Percentiles rank a stretch among this genome's conserved stretches.
phyloP scores from a whole-genome alignment of 2,329 filamentous ascomycete species.

The Metarhizium guizhouense region DNA sequence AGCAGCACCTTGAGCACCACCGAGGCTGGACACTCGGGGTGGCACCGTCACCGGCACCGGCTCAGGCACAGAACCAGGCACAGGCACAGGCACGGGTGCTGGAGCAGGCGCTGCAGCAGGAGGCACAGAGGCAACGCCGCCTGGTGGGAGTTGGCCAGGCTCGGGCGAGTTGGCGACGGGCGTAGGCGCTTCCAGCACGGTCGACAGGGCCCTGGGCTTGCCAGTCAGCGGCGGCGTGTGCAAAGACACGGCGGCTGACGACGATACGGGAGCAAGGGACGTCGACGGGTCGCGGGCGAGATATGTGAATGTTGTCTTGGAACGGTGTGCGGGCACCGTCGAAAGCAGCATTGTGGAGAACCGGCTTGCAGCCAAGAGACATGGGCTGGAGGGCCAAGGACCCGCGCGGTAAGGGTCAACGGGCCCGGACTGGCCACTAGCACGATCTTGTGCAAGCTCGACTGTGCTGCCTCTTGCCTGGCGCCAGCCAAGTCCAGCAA shows the following conservation, averaged over 20 bases:
- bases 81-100: neutral
- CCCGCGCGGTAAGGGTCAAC: too few species aligned
- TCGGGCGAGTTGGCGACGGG: neutral
- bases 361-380: neutral
- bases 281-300: neutral
- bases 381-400: too few species aligned
- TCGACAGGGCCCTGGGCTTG: neutral
- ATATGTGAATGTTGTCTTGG: neutral
- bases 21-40: neutral
- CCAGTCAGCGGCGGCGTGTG: neutral
- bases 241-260: neutral
- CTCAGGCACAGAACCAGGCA: neutral
- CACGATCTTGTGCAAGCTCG: too few species aligned
- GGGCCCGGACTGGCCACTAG: too few species aligned
- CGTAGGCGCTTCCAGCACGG: slow-evolving; percentile 1
- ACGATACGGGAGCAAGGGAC: neutral
- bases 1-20: neutral
- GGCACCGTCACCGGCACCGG: slow-evolving; percentile 1
- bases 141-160: neutral
- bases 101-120: neutral
- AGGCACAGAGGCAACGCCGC: neutral
- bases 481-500: too few species aligned
- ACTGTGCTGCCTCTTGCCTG: too few species aligned
- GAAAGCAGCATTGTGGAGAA: slow-evolving; percentile 1
- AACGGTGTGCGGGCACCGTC: neutral